These are phyloP conservation scores for Nakaseomyces nivariensis DNA, from an alignment of 1,139 yeast genomes.

Conservation along the genomic window DNA sequence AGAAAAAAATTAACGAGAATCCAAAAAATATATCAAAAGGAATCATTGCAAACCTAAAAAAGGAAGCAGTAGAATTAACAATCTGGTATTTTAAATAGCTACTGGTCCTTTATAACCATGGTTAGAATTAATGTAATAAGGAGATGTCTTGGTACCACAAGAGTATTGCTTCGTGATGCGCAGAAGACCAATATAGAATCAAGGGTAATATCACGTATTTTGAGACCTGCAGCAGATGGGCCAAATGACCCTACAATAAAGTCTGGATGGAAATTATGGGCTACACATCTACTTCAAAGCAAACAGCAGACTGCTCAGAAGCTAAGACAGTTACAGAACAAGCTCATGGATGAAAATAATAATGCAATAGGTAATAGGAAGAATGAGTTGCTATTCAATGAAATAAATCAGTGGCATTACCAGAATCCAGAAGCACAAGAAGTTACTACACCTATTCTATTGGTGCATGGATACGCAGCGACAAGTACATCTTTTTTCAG, in stretches of 20 bases:
- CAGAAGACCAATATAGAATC: conserved; percentile 1
- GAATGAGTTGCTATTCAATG: conserved; percentile 11
- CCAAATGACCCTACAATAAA: conserved; percentile 3
- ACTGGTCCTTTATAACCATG: background rate
- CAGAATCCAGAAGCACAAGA: conserved; percentile 10
- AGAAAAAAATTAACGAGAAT: no score
- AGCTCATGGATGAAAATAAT: conserved; percentile 11
- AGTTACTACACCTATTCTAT: conserved; percentile 35
- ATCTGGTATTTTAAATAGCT: no score
- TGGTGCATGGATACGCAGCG: conserved; percentile 88
- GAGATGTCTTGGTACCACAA: background rate
- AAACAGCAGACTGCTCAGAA: background rate
- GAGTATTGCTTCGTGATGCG: background rate
- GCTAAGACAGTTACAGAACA: conserved; percentile 11
- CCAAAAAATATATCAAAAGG: no score
- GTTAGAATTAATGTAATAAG: background rate
- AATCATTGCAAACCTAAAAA: no score
- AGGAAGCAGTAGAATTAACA: no score
- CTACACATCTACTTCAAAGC: conserved; percentile 2
- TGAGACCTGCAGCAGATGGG: background rate
- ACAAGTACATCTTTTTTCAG: conserved; percentile 76
- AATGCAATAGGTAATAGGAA: conserved; percentile 9
- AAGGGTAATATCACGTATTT: conserved; percentile 1
- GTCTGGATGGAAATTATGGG: conserved; percentile 12
- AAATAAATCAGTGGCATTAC: conserved; percentile 19